A percentile compares a stretch with the other conserved stretches of the same genome.
Evolutionary conservation across 2,329 filamentous ascomycete genomes (phyloP).

Genomic region (Neonectria magnoliae): DNA sequence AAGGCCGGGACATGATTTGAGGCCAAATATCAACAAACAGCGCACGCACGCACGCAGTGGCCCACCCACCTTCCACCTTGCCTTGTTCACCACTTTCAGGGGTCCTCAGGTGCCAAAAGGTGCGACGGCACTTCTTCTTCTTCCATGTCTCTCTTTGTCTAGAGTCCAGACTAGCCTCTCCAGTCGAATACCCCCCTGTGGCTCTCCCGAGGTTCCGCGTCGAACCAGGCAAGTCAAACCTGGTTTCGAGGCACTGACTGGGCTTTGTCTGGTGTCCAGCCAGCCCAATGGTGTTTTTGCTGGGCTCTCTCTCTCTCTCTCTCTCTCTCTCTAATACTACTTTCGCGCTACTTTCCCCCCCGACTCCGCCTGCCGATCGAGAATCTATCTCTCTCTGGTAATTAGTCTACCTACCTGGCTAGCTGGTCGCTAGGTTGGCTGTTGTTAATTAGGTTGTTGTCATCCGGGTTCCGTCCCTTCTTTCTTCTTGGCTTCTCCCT

Average conservation of each 20-base stretch:
- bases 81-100: not conserved
- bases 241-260: not conserved
- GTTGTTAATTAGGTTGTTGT: constrained; percentile 3
- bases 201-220: not conserved
- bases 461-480: not conserved
- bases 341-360: constrained; percentile 32
- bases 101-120: not conserved
- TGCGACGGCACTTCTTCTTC: not conserved
- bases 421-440: not conserved
- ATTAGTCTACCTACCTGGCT: not conserved
- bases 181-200: not conserved
- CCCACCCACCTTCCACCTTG: too few species aligned
- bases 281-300: constrained; percentile 10
- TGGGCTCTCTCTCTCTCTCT: constrained; percentile 9
- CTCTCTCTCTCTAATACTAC: constrained; percentile 11
- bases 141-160: too few species aligned
- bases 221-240: not conserved
- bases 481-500: constrained; percentile 16
- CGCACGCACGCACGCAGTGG: not conserved
- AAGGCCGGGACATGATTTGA: not conserved
- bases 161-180: not conserved
- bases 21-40: constrained; percentile 24
- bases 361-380: constrained; percentile 39
- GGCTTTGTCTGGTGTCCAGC: not conserved
- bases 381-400: constrained; percentile 23